Percentiles rank a stretch among this genome's conserved stretches.
Conservation (phyloP, 2,329 filamentous ascomycete genomes). For the Pseudogymnoascus sp. region DNA sequence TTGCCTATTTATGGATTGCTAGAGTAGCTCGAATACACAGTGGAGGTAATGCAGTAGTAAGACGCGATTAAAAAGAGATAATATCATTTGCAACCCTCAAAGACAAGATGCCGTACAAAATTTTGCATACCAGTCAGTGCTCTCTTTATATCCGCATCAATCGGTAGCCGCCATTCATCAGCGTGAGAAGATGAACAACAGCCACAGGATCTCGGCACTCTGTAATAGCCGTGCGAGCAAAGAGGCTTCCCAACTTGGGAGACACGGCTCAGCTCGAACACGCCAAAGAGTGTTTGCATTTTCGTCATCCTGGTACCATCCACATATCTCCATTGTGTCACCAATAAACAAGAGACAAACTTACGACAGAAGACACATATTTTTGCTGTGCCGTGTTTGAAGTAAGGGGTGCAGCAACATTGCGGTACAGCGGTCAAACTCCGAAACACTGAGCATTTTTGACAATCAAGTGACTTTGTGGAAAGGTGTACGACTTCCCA, state of each 20-base stretch:
- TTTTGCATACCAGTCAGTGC: slow-evolving; percentile 5
- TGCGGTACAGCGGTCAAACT: neutral
- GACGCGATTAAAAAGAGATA: neutral
- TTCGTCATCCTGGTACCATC: neutral
- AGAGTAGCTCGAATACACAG: neutral
- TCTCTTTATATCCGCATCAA: slow-evolving; percentile 7
- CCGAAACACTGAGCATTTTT: neutral
- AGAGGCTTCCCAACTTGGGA: slow-evolving; percentile 8
- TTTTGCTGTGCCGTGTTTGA: neutral
- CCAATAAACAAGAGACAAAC: neutral
- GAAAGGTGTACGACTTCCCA: neutral
- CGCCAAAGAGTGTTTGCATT: slow-evolving; percentile 1
- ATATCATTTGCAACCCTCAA: neutral
- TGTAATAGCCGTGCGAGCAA: neutral
- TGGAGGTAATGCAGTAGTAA: neutral
- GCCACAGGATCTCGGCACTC: neutral
- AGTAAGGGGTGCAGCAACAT: neutral
- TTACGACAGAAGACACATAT: neutral
- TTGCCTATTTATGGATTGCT: neutral
- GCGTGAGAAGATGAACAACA: neutral
- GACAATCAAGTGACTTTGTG: slow-evolving; percentile 8
- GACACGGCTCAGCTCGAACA: neutral
- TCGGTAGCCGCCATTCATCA: neutral
- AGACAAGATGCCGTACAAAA: neutral
- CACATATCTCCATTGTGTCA: neutral